Evolutionary conservation across 1,284 basidiomycete species (phyloP), one percentile per base, ranked within the genome.

Genomic region (Ceratobasidium sp.): DNA sequence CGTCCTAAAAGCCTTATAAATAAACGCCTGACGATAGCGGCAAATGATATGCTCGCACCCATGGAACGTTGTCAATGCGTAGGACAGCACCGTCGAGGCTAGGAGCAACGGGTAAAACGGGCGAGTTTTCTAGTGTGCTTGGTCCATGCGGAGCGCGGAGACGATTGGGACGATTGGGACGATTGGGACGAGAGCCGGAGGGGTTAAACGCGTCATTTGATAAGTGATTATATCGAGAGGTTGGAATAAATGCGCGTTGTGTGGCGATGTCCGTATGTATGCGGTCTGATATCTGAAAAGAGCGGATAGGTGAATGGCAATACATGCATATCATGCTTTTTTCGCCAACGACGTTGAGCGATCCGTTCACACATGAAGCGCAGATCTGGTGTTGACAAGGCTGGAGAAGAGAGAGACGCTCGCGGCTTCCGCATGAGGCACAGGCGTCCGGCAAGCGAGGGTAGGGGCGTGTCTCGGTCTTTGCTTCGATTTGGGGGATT

Each of bases 1-100:
- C 90, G 77, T 93, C 91, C 91, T 92, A 73, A 23, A 64, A 14
- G 73, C 11, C 14, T 48, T 48, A 40, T 42, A 36, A 61, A 46
- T 21, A 7, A 12, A 33, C 18, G 23, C 30, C 3, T 16, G 21
- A 38, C 18, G 42, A 40, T 18, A n/a, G 66, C 38, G 75, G 49
- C 28, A 36, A 60, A 2, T 9, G 3, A 6, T 8, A 14, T 11
- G 14, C 16, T 80, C 87, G 53, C 78, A 92, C 90, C 91, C 91
- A 93, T 63, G 92, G 92, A 69, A 92, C 90, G 76, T 93, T 92
- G 77, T 92, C 92, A 76, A 93, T 90, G 28, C 91, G 83, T 60
- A 93, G 82, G 18, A 93, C 90, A 46, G 87, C 83, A 40, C 4
- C 23, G 1, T 54, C 40, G 30, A 12, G 48, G 38, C 21, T 18